A percentile compares a stretch with the other conserved stretches of the same genome.
Evolutionary conservation across 768 basidiomycete species (phyloP).

Genomic region (Thelephora ganbajun): DNA sequence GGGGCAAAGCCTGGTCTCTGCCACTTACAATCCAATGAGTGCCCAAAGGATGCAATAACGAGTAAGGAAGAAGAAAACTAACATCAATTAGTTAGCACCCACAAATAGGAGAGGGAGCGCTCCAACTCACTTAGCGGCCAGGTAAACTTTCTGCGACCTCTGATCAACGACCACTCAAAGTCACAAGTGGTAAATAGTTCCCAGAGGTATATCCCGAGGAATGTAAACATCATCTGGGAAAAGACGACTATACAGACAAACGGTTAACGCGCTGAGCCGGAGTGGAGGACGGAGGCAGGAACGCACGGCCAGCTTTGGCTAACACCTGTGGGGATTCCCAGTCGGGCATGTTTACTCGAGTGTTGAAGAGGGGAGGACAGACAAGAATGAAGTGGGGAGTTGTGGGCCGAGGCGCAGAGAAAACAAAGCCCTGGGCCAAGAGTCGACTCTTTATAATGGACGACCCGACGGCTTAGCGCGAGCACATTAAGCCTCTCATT

Average conservation of each 20-base stretch:
- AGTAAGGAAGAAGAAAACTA: slow-evolving; percentile 55
- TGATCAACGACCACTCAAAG: slow-evolving; percentile 57
- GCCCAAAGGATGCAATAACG: slow-evolving; percentile 62
- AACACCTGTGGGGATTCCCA: slow-evolving; percentile 36
- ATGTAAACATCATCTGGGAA: slow-evolving; percentile 41
- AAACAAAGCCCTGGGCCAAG: no score
- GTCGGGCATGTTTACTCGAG: slow-evolving; percentile 25
- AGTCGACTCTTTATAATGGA: no score
- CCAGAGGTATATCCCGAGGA: slow-evolving; percentile 58
- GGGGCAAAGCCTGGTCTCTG: not conserved
- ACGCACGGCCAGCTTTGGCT: slow-evolving; percentile 12
- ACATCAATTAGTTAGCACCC: not conserved
- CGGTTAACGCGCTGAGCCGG: slow-evolving; percentile 1
- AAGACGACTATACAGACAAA: slow-evolving; percentile 31
- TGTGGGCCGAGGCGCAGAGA: not conserved
- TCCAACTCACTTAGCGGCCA: slow-evolving; percentile 51
- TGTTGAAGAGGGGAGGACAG: not conserved
- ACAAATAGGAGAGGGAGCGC: slow-evolving; percentile 36
- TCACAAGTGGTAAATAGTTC: slow-evolving; percentile 47
- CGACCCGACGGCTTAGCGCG: no score
- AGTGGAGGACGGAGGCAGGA: not conserved
- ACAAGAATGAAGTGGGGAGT: slow-evolving; percentile 1
- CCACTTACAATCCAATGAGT: slow-evolving; percentile 45
- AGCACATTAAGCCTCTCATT: no score
- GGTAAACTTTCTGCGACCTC: slow-evolving; percentile 40